phyloP scores from a whole-genome alignment of 306 rosid genomes.

The Ammopiptanthus mongolicus region DNA sequence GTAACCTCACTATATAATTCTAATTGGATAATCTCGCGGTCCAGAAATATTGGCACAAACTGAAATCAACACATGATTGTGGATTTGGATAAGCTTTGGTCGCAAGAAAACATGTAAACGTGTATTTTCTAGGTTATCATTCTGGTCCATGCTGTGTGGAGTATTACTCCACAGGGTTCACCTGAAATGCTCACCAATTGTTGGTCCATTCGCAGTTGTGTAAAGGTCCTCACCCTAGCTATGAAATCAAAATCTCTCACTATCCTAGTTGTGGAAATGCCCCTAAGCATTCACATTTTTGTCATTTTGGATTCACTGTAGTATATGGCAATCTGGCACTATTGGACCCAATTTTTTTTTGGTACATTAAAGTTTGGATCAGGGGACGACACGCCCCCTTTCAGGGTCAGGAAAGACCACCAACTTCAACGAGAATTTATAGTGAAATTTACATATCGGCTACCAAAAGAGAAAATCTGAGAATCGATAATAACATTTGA shows the following conservation, averaged over 20 bases:
- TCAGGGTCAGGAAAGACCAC: no score
- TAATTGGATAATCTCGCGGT: constrained; percentile 2
- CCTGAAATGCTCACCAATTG: constrained; percentile 29
- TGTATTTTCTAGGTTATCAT: constrained; percentile 9
- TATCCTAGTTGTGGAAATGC: constrained; percentile 15
- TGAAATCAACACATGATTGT: background rate
- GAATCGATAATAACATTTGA: background rate
- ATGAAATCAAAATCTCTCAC: constrained; percentile 14
- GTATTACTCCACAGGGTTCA: constrained; percentile 23
- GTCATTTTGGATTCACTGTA: constrained; percentile 13
- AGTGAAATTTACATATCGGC: no score
- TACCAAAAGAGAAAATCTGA: no score
- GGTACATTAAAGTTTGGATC: no score
- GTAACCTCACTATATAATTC: background rate
- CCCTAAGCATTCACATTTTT: background rate
- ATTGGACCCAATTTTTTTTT: no score
- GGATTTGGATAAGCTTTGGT: constrained; percentile 30
- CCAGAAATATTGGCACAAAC: background rate
- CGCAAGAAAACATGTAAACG: background rate
- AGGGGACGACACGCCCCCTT: no score
- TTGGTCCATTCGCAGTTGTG: constrained; percentile 37
- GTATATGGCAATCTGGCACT: background rate
- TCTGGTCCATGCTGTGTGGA: constrained; percentile 26
- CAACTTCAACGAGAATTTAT: no score
- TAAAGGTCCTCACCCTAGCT: constrained; percentile 28